Base-by-base conservation (phyloP, 148 eudicot species). In the Cornus kousa region DNA sequence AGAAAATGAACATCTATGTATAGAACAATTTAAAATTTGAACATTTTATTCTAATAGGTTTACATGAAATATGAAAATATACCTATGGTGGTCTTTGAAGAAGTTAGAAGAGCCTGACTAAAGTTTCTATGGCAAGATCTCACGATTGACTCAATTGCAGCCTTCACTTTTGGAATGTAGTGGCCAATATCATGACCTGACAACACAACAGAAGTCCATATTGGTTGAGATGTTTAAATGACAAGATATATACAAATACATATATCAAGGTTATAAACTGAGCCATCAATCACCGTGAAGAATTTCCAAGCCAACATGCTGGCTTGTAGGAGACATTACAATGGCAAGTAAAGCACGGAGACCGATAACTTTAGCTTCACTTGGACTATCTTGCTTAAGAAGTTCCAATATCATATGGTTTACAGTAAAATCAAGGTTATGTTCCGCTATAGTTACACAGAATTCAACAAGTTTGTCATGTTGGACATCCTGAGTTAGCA, bases 311-410 rank as follows among this genome's bases (percentile, higher is more conserved):
- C 99, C 99, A 50, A 89, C 92, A 80, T 88, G 90, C 77, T 91
- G 93, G 85, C 98, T 92, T 70, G 92, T 87, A 71, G 97, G 94
- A 72, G 97, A 93, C 85, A 90, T 93, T 68, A 92, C 99, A 79
- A 96, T 93, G 85, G 93, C 92, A 85, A 93, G 98, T 89, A 96
- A 88, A 78, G 98, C 97, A 75, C 98, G 97, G n/a, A 96, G 92
- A 78, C 99, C 99, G 86, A 96, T 96, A 77, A 96, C 98, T 85
- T 96, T 96, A 64, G 98, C 98, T 86, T 96, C 99, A 88, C 98
- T 91, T 37, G 98, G 93, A 82, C 95, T 92, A 80, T 96, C 99
- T 89, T 92, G 99, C 88, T 86, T 96, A 71, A 96, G 89, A 81
- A 96, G 82, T 80, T 94, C 99, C 85, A 96, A 85, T 85, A 96